Conservation (phyloP, 1,284 basidiomycete genomes). For the Cryptococcus depauperatus region DNA sequence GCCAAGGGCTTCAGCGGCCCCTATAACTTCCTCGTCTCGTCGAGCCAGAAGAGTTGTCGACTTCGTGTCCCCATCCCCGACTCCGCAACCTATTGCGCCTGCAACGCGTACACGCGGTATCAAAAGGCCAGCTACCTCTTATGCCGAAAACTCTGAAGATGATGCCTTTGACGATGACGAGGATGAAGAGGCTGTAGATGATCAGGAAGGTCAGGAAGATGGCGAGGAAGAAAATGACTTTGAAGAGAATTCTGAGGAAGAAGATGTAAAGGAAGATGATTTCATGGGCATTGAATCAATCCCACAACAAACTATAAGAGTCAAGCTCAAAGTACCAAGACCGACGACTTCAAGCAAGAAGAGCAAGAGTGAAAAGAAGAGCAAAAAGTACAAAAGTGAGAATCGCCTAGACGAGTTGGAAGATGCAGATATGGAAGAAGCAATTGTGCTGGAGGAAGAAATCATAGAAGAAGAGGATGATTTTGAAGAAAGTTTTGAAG, state of each 20-base stretch:
- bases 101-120: neutral
- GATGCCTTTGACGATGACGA: neutral
- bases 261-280: no score
- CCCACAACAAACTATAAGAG: neutral
- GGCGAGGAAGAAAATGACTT: slow-evolving; percentile 9
- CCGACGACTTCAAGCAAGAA: neutral
- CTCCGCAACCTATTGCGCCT: neutral
- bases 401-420: slow-evolving; percentile 11
- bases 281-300: neutral
- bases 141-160: neutral
- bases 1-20: no score
- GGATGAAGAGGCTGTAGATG: slow-evolving; percentile 7
- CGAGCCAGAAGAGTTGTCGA: slow-evolving; percentile 12
- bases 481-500: slow-evolving; percentile 11
- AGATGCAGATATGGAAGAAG: slow-evolving; percentile 7
- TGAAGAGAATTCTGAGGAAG: neutral
- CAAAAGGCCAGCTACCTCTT: neutral
- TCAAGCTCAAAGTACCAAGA: neutral
- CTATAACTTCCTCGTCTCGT: slow-evolving; percentile 3
- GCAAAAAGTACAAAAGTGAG: slow-evolving; percentile 6
- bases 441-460: slow-evolving; percentile 9
- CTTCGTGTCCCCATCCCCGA: slow-evolving; percentile 4
- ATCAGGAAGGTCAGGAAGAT: slow-evolving; percentile 4
- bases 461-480: slow-evolving; percentile 5
- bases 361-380: slow-evolving; percentile 4